Evolutionary conservation across 202 grass and related monocot genomes (phyloP).

Genomic region (Hordeum pubiflorum): DNA sequence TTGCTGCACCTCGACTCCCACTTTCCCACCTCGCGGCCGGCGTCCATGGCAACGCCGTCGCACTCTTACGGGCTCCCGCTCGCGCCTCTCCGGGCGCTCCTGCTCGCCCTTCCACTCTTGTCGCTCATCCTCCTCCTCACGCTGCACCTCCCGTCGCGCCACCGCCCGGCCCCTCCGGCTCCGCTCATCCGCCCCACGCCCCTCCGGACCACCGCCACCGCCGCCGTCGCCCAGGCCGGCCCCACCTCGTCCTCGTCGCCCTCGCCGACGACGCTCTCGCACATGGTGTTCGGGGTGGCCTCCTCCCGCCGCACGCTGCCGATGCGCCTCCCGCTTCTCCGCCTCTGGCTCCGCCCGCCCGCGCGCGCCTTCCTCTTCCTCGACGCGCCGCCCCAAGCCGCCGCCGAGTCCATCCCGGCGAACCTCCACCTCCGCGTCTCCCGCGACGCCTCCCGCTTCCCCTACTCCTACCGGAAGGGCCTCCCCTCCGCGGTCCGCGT

Average conservation of each 20-base stretch:
- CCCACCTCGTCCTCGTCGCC: background rate
- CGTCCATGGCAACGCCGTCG: slow-evolving; percentile 17
- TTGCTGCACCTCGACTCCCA: background rate
- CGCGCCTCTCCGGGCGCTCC: slow-evolving; percentile 22
- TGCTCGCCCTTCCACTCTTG: slow-evolving; percentile 16
- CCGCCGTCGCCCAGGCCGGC: background rate
- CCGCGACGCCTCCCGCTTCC: slow-evolving; percentile 54
- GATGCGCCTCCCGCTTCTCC: slow-evolving; percentile 48
- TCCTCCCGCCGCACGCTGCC: slow-evolving; percentile 45
- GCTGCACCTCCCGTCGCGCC: background rate
- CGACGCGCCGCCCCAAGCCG: slow-evolving; percentile 16
- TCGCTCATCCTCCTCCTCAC: slow-evolving; percentile 18
- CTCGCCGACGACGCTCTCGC: slow-evolving; percentile 28
- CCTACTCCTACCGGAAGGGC: slow-evolving; percentile 59
- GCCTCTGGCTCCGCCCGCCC: slow-evolving; percentile 51
- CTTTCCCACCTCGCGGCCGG: background rate
- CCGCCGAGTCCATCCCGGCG: background rate
- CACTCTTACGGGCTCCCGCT: background rate
- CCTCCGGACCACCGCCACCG: background rate
- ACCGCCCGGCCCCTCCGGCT: background rate
- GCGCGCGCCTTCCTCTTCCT: slow-evolving; percentile 61
- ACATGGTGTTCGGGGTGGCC: slow-evolving; percentile 56
- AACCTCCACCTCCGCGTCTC: slow-evolving; percentile 45
- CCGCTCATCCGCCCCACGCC: background rate
- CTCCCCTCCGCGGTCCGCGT: slow-evolving; percentile 75